Conservation (phyloP, 192 early-diverging fungal genomes). For the Spizellomyces punctatus region DNA sequence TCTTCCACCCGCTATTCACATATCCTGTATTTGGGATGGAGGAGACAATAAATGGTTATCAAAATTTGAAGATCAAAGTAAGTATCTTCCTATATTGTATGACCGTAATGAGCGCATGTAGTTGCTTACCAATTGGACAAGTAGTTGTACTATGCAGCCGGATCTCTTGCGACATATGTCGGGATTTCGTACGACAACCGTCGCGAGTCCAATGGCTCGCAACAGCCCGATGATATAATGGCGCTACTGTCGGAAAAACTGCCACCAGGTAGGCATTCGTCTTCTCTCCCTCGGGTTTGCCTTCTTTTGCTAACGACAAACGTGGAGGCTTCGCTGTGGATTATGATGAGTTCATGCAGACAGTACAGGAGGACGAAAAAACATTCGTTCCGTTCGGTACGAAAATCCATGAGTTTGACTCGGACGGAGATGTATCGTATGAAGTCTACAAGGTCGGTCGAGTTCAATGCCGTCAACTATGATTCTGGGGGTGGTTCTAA, state of each 20-base stretch:
- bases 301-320: no score
- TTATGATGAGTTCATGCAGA: conserved; percentile 57
- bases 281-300: no score
- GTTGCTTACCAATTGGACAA: not conserved
- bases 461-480: not conserved
- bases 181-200: conserved; percentile 64
- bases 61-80: conserved; percentile 72
- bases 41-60: conserved; percentile 89
- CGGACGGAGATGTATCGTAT: conserved; percentile 49
- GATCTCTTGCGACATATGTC: conserved; percentile 77
- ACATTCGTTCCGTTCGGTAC: conserved; percentile 79
- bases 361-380: conserved; percentile 60
- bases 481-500: not conserved
- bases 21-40: conserved; percentile 89
- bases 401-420: conserved; percentile 71
- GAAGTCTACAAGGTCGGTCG: conserved; percentile 73
- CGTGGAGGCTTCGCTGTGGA: not conserved
- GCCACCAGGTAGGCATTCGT: conserved; percentile 45
- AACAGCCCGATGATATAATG: conserved; percentile 54
- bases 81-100: not conserved
- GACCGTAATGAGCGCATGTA: not conserved
- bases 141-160: conserved; percentile 77
- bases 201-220: conserved; percentile 48
- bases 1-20: conserved; percentile 82
- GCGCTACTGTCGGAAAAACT: conserved; percentile 54